Percentiles rank a stretch among this genome's conserved stretches.
These are phyloP conservation scores for Lecanoromycetidae sp. DNA, from an alignment of 2,329 filamentous ascomycete genomes.

Conservation along the genomic window DNA sequence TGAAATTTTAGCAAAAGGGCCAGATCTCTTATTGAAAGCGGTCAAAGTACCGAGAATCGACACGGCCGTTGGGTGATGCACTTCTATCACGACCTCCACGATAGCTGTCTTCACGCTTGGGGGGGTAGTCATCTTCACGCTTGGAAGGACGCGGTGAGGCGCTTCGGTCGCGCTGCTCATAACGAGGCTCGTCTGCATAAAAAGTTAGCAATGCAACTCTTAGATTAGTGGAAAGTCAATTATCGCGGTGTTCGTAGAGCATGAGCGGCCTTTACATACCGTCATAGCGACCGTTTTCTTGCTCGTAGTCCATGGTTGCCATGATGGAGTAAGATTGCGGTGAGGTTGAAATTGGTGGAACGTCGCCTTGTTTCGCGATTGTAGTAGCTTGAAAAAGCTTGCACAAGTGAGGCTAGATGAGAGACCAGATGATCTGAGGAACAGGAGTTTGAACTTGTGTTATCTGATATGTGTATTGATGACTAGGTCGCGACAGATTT, in stretches of 20 bases:
- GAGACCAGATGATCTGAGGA: no score
- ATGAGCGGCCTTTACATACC: slow-evolving; percentile 36
- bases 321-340: slow-evolving; percentile 23
- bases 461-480: no score
- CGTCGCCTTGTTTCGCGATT: background rate
- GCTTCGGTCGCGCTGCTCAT: slow-evolving; percentile 51
- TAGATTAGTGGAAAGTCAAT: no score
- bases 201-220: background rate
- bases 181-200: slow-evolving; percentile 45
- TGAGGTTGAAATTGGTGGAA: background rate
- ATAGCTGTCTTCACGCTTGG: slow-evolving; percentile 31
- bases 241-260: no score
- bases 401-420: no score
- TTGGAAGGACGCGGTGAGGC: slow-evolving; percentile 44
- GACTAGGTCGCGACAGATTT: no score
- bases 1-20: slow-evolving; percentile 10
- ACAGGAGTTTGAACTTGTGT: no score
- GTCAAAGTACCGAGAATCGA: slow-evolving; percentile 36
- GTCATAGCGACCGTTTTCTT: slow-evolving; percentile 53
- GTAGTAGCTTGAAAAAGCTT: background rate
- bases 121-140: slow-evolving; percentile 31
- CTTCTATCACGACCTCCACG: slow-evolving; percentile 47
- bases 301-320: slow-evolving; percentile 52
- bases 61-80: slow-evolving; percentile 50
- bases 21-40: background rate